These are phyloP conservation scores for Sophora flavescens DNA, from an alignment of 306 rosid species.

Conservation along the genomic window DNA sequence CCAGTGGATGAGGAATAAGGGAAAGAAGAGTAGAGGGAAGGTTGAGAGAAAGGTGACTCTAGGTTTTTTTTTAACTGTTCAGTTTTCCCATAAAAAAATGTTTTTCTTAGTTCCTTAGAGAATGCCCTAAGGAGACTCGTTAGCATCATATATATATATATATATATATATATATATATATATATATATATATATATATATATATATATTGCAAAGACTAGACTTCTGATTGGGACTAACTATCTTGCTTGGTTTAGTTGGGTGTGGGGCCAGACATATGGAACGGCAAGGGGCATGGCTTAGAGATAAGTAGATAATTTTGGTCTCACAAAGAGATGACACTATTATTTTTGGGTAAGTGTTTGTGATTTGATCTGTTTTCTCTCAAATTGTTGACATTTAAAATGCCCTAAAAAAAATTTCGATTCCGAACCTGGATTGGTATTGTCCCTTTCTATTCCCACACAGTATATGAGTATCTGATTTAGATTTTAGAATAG, in stretches of 20 bases:
- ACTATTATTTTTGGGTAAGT: slow-evolving; percentile 37
- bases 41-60: too few species aligned
- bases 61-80: too few species aligned
- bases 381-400: slow-evolving; percentile 38
- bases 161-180: too few species aligned
- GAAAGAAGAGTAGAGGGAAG: too few species aligned
- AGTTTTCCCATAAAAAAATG: too few species aligned
- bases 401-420: neutral
- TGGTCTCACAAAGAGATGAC: slow-evolving; percentile 59
- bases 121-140: too few species aligned
- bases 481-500: neutral
- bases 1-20: too few species aligned
- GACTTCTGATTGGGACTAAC: slow-evolving; percentile 66
- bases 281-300: slow-evolving; percentile 34
- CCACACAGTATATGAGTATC: neutral
- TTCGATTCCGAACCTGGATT: neutral
- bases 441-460: slow-evolving; percentile 13
- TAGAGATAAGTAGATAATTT: slow-evolving; percentile 47
- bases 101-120: too few species aligned
- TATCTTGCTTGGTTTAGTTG: slow-evolving; percentile 40
- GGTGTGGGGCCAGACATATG: slow-evolving; percentile 45
- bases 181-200: too few species aligned
- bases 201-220: too few species aligned
- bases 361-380: slow-evolving; percentile 40
- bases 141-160: too few species aligned